phyloP scores from a whole-genome alignment of 116 monocot species.

The Posidonia oceanica region DNA sequence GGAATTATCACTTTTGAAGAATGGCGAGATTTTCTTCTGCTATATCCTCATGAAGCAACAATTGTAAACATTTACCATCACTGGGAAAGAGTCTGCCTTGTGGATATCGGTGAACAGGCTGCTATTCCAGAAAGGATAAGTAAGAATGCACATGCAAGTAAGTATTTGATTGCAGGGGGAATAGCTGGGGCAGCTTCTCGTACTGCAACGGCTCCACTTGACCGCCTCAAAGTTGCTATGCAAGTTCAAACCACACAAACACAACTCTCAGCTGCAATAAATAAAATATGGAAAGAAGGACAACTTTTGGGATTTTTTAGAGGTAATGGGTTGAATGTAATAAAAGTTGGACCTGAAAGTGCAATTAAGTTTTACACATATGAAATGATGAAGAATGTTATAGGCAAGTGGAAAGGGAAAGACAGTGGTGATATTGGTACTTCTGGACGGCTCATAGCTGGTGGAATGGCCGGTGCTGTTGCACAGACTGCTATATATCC shows the following conservation, averaged over 20 bases:
- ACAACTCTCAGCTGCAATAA: constrained; percentile 27
- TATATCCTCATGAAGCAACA: constrained; percentile 62
- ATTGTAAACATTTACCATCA: constrained; percentile 48
- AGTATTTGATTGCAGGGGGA: constrained; percentile 57
- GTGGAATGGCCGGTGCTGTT: constrained; percentile 56
- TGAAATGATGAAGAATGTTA: constrained; percentile 43
- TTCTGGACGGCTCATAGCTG: constrained; percentile 44
- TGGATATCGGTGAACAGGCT: constrained; percentile 66
- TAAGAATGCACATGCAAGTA: constrained; percentile 44
- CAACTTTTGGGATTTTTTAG: constrained; percentile 37
- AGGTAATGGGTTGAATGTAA: constrained; percentile 58
- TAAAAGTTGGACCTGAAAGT: constrained; percentile 62
- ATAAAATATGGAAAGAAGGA: constrained; percentile 47
- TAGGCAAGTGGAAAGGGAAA: constrained; percentile 35
- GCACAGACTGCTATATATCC: constrained; percentile 59
- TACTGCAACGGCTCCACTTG: constrained; percentile 67
- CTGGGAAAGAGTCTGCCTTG: constrained; percentile 62
- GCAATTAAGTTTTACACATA: constrained; percentile 61
- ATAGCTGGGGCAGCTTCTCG: constrained; percentile 56
- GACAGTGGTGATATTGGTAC: constrained; percentile 49
- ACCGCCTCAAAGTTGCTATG: constrained; percentile 55
- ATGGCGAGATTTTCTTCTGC: constrained; percentile 63
- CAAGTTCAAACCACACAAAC: constrained; percentile 45
- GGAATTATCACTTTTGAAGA: constrained; percentile 72
- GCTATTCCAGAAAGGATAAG: constrained; percentile 62